phyloP scores from a whole-genome alignment of 2,329 filamentous ascomycete genomes.

The Fusarium sp. region DNA sequence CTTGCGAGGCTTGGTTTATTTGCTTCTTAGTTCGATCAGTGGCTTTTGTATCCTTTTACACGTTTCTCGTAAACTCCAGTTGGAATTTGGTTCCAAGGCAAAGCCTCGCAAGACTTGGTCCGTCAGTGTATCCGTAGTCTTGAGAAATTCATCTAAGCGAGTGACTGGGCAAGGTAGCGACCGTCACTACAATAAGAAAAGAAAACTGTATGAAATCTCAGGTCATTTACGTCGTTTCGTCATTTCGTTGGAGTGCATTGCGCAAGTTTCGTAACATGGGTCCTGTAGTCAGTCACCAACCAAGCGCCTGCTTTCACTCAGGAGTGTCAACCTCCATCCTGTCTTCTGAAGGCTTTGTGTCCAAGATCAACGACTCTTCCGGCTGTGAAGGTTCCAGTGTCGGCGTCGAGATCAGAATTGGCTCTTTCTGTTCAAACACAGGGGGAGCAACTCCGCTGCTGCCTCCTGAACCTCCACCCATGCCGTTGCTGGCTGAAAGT shows the following conservation, averaged over 20 bases:
- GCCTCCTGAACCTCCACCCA: slow-evolving; percentile 30
- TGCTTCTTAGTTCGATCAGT: slow-evolving; percentile 19
- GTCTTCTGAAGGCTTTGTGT: slow-evolving; percentile 44
- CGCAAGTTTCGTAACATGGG: slow-evolving; percentile 37
- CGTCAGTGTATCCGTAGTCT: slow-evolving; percentile 16
- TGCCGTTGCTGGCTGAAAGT: slow-evolving; percentile 54
- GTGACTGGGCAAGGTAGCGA: slow-evolving; percentile 41
- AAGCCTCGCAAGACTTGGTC: slow-evolving; percentile 29
- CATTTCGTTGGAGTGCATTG: slow-evolving; percentile 39
- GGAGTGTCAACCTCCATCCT: slow-evolving; percentile 48
- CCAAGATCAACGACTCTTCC: slow-evolving; percentile 44
- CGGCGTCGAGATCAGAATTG: slow-evolving; percentile 37
- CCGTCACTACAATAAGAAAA: slow-evolving; percentile 39
- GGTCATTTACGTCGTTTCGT: slow-evolving; percentile 49
- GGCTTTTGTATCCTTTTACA: slow-evolving; percentile 31
- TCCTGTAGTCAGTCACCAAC: slow-evolving; percentile 28
- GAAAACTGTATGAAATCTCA: slow-evolving; percentile 38
- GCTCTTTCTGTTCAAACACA: slow-evolving; percentile 47
- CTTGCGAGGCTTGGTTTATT: not conserved
- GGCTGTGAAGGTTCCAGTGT: slow-evolving; percentile 39
- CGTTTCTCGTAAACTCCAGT: slow-evolving; percentile 12
- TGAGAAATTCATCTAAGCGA: slow-evolving; percentile 39
- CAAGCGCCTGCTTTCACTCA: slow-evolving; percentile 27
- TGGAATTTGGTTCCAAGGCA: slow-evolving; percentile 18
- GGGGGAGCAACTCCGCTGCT: slow-evolving; percentile 32